Evolutionary conservation across 805 yeast species (phyloP).

Genomic region (Candida vartiovaarae): DNA sequence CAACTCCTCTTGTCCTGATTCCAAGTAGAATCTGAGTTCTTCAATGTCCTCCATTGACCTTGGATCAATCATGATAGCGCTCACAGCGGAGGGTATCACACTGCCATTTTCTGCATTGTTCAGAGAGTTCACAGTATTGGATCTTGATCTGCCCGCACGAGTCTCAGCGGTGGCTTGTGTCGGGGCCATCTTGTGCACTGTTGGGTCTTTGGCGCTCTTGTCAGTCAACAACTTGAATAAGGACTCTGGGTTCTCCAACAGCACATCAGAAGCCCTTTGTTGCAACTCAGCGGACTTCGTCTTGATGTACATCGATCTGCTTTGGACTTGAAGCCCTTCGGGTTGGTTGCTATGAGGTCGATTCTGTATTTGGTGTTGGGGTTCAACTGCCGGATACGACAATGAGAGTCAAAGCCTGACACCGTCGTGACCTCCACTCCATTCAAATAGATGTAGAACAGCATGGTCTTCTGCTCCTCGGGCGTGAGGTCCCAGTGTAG

Average conservation of each 20-base stretch:
- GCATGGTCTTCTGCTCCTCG: conserved; percentile 27
- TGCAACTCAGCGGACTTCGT: conserved; percentile 26
- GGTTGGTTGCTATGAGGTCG: conserved; percentile 36
- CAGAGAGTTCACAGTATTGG: conserved; percentile 27
- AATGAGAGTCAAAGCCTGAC: conserved; percentile 30
- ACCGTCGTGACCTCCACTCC: conserved; percentile 30
- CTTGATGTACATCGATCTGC: conserved; percentile 34
- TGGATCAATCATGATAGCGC: conserved; percentile 16
- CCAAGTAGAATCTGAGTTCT: conserved; percentile 35
- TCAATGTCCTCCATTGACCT: conserved; percentile 31
- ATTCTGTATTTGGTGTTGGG: conserved; percentile 34
- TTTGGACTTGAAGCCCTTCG: conserved; percentile 34
- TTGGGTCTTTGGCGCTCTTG: conserved; percentile 24
- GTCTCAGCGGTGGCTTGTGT: conserved; percentile 6
- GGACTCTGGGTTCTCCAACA: conserved; percentile 32
- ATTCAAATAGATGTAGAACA: conserved; percentile 32
- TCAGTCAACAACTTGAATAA: conserved; percentile 29
- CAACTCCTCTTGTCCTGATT: conserved; percentile 35
- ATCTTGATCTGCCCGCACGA: conserved; percentile 24
- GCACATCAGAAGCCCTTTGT: conserved; percentile 13
- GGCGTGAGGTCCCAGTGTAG: conserved; percentile 46
- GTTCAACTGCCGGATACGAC: conserved; percentile 26
- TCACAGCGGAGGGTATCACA: conserved; percentile 8
- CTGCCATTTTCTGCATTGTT: conserved; percentile 5
- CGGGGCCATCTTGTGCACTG: conserved; percentile 18